These are phyloP conservation scores for Ochromonas danica DNA, from an alignment of 108 stramenopile genomes.

Conservation along the genomic window DNA sequence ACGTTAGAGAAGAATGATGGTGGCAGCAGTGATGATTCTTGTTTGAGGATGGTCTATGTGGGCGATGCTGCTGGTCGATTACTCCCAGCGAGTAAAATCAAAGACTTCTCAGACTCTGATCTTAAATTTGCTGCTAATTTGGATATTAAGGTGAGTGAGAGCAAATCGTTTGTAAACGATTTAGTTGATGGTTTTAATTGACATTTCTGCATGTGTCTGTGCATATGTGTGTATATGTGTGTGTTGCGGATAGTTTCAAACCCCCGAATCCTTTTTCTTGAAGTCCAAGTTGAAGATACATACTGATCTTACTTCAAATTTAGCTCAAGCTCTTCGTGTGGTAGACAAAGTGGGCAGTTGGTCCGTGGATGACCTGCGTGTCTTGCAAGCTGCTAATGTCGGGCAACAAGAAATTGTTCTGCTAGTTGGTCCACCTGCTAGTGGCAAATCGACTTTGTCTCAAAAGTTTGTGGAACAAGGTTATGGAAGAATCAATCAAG, in stretches of 20 bases:
- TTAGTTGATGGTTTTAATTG: too few species aligned
- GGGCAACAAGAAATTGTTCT: background rate
- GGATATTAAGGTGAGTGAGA: background rate
- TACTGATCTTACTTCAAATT: background rate
- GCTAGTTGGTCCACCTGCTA: background rate
- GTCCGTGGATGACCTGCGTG: too few species aligned
- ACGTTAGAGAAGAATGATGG: background rate
- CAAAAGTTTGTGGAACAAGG: background rate
- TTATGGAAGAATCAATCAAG: constrained; percentile 24
- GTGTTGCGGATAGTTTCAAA: constrained; percentile 28
- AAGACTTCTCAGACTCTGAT: constrained; percentile 33
- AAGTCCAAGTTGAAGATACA: background rate
- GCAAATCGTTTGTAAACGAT: too few species aligned
- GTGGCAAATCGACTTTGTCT: background rate
- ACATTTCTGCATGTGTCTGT: too few species aligned
- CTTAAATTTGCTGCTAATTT: constrained; percentile 9
- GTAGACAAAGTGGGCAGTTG: too few species aligned
- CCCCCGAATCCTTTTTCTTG: constrained; percentile 1
- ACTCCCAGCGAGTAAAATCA: background rate
- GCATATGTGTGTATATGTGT: too few species aligned
- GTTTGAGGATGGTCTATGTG: background rate
- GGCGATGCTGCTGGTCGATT: constrained; percentile 29
- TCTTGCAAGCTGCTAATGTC: too few species aligned
- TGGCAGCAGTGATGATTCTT: background rate
- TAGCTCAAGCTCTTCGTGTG: too few species aligned